phyloP scores from a whole-genome alignment of 2,329 filamentous ascomycete genomes.

The Didymellaceae sp. region DNA sequence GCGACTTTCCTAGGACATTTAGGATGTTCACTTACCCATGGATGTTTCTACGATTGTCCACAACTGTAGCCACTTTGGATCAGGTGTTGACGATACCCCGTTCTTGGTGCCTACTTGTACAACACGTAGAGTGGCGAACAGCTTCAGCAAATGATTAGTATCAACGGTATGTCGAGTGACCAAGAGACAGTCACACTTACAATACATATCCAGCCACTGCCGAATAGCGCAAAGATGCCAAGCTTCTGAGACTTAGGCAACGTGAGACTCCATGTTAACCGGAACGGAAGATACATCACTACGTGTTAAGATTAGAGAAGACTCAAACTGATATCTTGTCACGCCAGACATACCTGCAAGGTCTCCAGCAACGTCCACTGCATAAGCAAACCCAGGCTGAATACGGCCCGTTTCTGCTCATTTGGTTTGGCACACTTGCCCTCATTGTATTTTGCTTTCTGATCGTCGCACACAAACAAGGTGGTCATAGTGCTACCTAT shows the following conservation, averaged over 20 bases:
- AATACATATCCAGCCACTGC: background rate
- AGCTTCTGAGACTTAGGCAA: background rate
- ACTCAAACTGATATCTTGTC: background rate
- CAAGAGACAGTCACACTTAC: background rate
- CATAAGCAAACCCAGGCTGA: background rate
- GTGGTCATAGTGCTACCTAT: background rate
- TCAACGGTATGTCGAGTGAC: too few relatives aligned
- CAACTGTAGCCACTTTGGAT: constrained; percentile 4
- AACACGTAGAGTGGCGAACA: constrained; percentile 2
- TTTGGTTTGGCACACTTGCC: background rate
- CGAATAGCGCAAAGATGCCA: background rate
- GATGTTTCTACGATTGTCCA: constrained; percentile 7
- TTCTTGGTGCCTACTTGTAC: background rate
- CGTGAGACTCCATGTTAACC: background rate
- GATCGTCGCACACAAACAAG: background rate
- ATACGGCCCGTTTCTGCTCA: background rate
- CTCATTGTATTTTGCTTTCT: constrained; percentile 1
- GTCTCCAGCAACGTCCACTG: background rate
- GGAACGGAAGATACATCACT: background rate
- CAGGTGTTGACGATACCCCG: background rate
- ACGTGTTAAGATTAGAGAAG: background rate
- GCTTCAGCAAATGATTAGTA: background rate
- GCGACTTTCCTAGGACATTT: background rate
- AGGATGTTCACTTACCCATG: background rate
- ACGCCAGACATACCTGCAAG: background rate